A percentile compares a stretch with the other conserved stretches of the same genome.
phyloP scores from a whole-genome alignment of 1,284 basidiomycete species.

The Ceratobasidium sp. region DNA sequence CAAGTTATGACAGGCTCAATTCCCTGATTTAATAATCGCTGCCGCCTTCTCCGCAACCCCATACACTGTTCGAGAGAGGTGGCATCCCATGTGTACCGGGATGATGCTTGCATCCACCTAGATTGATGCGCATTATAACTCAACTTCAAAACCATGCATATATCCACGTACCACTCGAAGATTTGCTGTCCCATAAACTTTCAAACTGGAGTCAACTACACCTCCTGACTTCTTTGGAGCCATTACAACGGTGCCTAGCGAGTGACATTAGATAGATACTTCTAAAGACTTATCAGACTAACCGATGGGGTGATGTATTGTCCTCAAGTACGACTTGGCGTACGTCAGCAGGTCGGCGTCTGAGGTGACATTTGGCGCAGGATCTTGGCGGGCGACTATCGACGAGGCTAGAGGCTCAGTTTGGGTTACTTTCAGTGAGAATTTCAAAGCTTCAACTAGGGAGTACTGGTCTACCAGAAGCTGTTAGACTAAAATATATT shows the following conservation, averaged over 20 bases:
- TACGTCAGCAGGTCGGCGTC: conserved; percentile 38
- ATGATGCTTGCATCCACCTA: conserved; percentile 52
- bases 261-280: not conserved
- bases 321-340: conserved; percentile 19
- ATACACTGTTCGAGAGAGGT: conserved; percentile 57
- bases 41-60: conserved; percentile 57
- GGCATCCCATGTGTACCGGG: conserved; percentile 57
- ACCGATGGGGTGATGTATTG: conserved; percentile 53
- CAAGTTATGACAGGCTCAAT: not conserved
- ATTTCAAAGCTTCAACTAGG: conserved; percentile 56
- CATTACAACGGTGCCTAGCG: conserved; percentile 53
- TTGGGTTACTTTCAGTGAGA: conserved; percentile 51
- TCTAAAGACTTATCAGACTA: not conserved
- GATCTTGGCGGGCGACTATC: conserved; percentile 44
- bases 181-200: conserved; percentile 58
- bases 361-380: conserved; percentile 24
- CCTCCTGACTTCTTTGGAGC: conserved; percentile 56
- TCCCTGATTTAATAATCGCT: conserved; percentile 48
- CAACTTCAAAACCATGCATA: too few relatives aligned
- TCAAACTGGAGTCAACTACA: conserved; percentile 56
- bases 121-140: not conserved
- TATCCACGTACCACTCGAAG: conserved; percentile 48
- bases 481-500: not conserved
- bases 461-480: conserved; percentile 53
- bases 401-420: conserved; percentile 39